These are phyloP conservation scores for Lablab purpureus DNA, from an alignment of 306 rosid genomes.

Conservation along the genomic window DNA sequence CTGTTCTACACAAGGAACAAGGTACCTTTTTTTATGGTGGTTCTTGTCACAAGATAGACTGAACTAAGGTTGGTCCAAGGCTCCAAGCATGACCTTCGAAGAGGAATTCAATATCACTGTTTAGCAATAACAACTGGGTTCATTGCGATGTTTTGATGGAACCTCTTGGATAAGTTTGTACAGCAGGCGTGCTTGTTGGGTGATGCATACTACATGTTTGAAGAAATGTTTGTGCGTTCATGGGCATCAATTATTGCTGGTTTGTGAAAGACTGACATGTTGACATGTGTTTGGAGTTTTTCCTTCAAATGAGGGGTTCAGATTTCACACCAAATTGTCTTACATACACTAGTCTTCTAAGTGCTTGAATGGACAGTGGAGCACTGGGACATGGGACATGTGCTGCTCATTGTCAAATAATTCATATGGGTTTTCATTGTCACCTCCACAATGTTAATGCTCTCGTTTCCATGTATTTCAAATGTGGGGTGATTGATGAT, in stretches of 20 bases:
- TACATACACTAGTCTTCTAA: constrained; percentile 68
- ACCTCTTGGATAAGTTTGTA: constrained; percentile 75
- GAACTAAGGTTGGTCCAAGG: constrained; percentile 58
- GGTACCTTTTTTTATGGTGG: constrained; percentile 49
- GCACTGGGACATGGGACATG: constrained; percentile 83
- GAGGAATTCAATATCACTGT: constrained; percentile 78
- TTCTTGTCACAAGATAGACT: constrained; percentile 63
- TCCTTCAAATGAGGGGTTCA: constrained; percentile 59
- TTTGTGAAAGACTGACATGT: constrained; percentile 75
- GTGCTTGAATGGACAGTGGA: constrained; percentile 85
- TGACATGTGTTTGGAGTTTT: constrained; percentile 68
- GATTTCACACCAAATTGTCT: constrained; percentile 65
- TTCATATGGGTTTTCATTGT: constrained; percentile 64
- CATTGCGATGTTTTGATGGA: constrained; percentile 68
- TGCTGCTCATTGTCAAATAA: constrained; percentile 63
- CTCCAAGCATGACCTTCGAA: constrained; percentile 50
- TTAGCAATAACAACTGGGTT: constrained; percentile 66
- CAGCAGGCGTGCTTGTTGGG: constrained; percentile 58
- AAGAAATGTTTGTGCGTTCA: constrained; percentile 72
- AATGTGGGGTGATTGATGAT: constrained; percentile 72
- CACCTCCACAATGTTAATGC: constrained; percentile 65
- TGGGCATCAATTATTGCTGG: constrained; percentile 79
- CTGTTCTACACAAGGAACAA: constrained; percentile 38
- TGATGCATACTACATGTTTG: constrained; percentile 63
- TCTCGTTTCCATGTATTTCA: constrained; percentile 80